phyloP scores from a whole-genome alignment of 257 asterid genomes.

The Solanum stenotomum region DNA sequence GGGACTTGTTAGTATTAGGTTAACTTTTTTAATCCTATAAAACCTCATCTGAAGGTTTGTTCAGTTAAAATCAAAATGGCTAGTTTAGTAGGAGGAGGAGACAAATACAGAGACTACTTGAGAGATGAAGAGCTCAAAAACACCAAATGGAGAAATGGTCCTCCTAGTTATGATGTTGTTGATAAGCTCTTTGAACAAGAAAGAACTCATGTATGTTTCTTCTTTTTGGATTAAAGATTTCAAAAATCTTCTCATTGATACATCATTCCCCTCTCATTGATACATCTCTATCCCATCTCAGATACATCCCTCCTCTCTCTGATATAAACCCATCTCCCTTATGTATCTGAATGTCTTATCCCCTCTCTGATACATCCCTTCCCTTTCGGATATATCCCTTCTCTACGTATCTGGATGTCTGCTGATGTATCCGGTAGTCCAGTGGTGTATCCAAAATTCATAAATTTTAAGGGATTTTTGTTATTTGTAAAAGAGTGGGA shows the following conservation, averaged over 20 bases:
- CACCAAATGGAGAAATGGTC: slow-evolving; percentile 53
- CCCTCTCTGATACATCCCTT: no score
- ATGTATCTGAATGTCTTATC: no score
- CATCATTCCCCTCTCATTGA: no score
- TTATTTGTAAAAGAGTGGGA: neutral
- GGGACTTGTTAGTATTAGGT: neutral
- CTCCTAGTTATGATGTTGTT: slow-evolving; percentile 66
- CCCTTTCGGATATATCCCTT: neutral
- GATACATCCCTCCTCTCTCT: no score
- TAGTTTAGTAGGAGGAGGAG: slow-evolving; percentile 13
- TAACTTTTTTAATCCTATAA: neutral
- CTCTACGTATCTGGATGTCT: neutral
- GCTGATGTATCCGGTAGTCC: neutral
- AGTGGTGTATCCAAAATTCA: neutral
- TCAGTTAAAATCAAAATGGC: slow-evolving; percentile 14
- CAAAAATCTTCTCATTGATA: no score
- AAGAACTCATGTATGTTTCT: slow-evolving; percentile 38
- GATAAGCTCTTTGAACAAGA: slow-evolving; percentile 72
- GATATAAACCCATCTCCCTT: no score
- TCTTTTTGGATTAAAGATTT: no score
- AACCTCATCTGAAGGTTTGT: neutral
- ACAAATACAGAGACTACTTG: slow-evolving; percentile 52
- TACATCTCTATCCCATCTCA: no score
- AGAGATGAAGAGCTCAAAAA: slow-evolving; percentile 48
- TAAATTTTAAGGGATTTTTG: no score